Base-by-base conservation (phyloP, 768 basidiomycete genomes). In the Cystofilobasidium capitatum region DNA sequence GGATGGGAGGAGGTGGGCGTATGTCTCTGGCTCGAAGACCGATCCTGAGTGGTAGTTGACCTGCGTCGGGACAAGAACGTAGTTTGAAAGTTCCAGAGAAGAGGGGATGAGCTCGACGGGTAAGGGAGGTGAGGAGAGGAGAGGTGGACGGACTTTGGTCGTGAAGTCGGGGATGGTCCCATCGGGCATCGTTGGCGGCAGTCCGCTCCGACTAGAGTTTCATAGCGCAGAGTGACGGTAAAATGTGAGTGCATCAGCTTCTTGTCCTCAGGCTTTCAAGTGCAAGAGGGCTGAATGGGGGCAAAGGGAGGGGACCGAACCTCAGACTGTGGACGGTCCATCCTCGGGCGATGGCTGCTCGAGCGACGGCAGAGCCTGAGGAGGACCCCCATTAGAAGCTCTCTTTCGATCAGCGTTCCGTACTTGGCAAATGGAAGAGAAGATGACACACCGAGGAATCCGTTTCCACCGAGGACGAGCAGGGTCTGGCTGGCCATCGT, bases 381-480 rank as follows among this genome's bases (percentile, higher is more conserved):
- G 3, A 36, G 36, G 29, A 66, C 65, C 39, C 26, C n/a, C n/a
- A n/a, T n/a, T n/a, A n/a, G n/a, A n/a, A n/a, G n/a, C n/a, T n/a
- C n/a, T n/a, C n/a, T n/a, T n/a, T n/a, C n/a, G n/a, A n/a, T n/a
- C n/a, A n/a, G n/a, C n/a, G n/a, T 39, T 20, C 22, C 24, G 69
- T 33, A 33, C 26, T 33, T 22, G 16, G 29, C 29, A 58, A 60
- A n/a, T 24, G 35, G 54, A n/a, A 60, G 39, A 10, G 33, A 24
- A 36, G 33, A 33, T n/a, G 3, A 66, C 79, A 69, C 71, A 88
- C 93, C 94, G 73, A 99, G 85, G 80, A 96, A 98, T 7, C 96
- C 96, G 79, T 96, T 96, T 54, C 96, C 96, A n/a, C 96, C 96
- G 1, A 98, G 83, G 47, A 99, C 91, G n/a, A 97, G 84, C 42